These are phyloP conservation scores for Thymus quinquecostatus DNA, from an alignment of 257 asterid species.

Conservation along the genomic window DNA sequence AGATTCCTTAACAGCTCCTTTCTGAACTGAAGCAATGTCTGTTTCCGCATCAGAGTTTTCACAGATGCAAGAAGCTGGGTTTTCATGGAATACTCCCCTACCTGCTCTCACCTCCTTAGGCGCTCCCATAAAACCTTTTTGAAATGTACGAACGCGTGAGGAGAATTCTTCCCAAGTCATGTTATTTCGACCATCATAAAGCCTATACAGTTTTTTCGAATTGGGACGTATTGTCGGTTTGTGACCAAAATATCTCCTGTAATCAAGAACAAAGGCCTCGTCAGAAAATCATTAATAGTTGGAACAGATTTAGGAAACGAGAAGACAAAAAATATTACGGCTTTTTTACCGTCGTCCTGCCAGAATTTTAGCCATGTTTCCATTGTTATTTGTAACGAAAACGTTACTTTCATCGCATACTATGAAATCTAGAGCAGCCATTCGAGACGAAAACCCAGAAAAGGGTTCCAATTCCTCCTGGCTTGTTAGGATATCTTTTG, in stretches of 20 bases:
- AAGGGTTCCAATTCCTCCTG: constrained; percentile 74
- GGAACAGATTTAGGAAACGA: constrained; percentile 5
- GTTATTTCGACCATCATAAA: constrained; percentile 66
- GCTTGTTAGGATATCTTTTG: constrained; percentile 81
- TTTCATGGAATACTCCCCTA: constrained; percentile 92
- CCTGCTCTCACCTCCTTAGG: constrained; percentile 96
- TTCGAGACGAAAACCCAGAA: constrained; percentile 84
- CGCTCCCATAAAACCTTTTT: constrained; percentile 90
- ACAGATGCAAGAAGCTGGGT: constrained; percentile 91
- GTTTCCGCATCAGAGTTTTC: constrained; percentile 63
- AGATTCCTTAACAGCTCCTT: constrained; percentile 37
- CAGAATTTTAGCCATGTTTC: constrained; percentile 96
- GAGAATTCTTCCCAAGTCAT: constrained; percentile 81
- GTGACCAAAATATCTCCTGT: constrained; percentile 98
- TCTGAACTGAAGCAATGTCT: constrained; percentile 38
- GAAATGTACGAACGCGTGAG: constrained; percentile 54
- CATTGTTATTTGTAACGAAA: constrained; percentile 94
- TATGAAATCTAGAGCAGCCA: constrained; percentile 95
- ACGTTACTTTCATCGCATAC: constrained; percentile 97
- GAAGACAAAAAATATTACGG: constrained; percentile 6
- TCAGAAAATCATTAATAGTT: constrained; percentile 7
- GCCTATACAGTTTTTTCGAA: constrained; percentile 71
- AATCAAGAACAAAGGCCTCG: constrained; percentile 26
- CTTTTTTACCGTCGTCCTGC: constrained; percentile 85
- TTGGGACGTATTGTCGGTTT: constrained; percentile 96